Base-by-base conservation (phyloP, 2,329 filamentous ascomycete species). In the Keithomyces neogunnii region DNA sequence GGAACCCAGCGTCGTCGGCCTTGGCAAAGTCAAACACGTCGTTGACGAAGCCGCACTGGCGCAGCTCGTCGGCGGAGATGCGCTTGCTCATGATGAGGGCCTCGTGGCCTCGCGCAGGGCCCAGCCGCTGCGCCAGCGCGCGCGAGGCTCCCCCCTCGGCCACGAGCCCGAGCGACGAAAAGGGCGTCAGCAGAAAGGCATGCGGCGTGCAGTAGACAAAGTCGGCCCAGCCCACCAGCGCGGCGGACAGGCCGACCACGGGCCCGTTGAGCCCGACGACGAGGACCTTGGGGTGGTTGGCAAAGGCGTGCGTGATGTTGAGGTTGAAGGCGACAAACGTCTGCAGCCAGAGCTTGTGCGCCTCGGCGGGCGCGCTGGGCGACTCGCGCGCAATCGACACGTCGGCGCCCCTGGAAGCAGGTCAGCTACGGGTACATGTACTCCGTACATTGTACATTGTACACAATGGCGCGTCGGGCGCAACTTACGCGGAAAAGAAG, bases 251-350 rank as follows among this genome's bases (percentile, higher is more conserved):
- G 5, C 93, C 93, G 49, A 99, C 78, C 9, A 84, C 90, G 5
- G 93, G 93, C 3, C 92, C 93, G 71, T 97, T 97, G 58, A 97
- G 84, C 0, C 89, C 93, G 0, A 85, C 85, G 54, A 97, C 80
- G 29, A 97, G 86, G 69, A 97, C 87, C 73, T 97, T 96, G 60
- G 90, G 88, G 71, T 97, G 93, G 11, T 84, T 85, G 74, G 93
- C 91, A 74, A 97, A 96, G 60, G 89, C 85, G 61, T 89, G 85
- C 2, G 91, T 93, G 61, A 89, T 80, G 76, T 95, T 88, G 51
- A 96, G 80, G 75, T 97, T 97, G 76, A 87, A 86, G 59, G 85
- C 76, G 9, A 89, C 86, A 69, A 97, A 95, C 63, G 66, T 73
- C 48, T 78, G 76, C 36, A 95, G 79, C 72, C 82, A 84, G 59